These are phyloP conservation scores for Eucalyptus cloeziana DNA, from an alignment of 345 rosid genomes.

Conservation along the genomic window DNA sequence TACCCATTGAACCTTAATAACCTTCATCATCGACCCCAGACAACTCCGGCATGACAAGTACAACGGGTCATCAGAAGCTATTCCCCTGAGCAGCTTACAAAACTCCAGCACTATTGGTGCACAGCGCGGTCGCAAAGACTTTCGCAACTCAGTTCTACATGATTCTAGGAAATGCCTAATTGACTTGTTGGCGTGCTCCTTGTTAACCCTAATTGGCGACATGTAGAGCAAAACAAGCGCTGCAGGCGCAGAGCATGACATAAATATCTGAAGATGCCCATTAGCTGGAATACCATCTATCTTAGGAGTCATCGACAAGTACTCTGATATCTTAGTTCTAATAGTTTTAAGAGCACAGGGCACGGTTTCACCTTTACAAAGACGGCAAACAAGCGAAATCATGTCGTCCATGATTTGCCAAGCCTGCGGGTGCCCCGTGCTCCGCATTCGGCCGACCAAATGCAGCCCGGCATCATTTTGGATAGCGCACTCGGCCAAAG, in stretches of 20 bases:
- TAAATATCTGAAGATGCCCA: conserved; percentile 46
- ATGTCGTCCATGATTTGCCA: conserved; percentile 59
- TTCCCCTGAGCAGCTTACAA: conserved; percentile 58
- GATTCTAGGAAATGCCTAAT: conserved; percentile 41
- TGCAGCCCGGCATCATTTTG: conserved; percentile 68
- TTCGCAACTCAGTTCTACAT: conserved; percentile 14
- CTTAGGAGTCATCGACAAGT: conserved; percentile 25
- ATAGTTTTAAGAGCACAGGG: conserved; percentile 13
- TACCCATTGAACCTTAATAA: conserved; percentile 3
- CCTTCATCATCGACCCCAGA: conserved; percentile 49
- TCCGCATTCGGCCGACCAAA: conserved; percentile 54
- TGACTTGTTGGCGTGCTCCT: conserved; percentile 34
- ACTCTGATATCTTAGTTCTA: conserved; percentile 23
- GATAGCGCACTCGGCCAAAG: conserved; percentile 45
- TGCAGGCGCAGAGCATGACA: conserved; percentile 49
- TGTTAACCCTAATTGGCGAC: conserved; percentile 33
- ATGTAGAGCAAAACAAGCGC: conserved; percentile 63
- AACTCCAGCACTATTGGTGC: conserved; percentile 63
- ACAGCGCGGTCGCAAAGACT: conserved; percentile 27
- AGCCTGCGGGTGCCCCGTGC: conserved; percentile 63
- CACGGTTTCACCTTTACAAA: conserved; percentile 19
- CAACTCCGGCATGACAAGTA: conserved; percentile 58
- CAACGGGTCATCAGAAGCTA: conserved; percentile 31
- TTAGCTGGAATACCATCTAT: conserved; percentile 7
- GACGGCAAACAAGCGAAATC: conserved; percentile 25